Base-by-base conservation (phyloP, 2,329 filamentous ascomycete species). In the Pseudonectria foliicola region DNA sequence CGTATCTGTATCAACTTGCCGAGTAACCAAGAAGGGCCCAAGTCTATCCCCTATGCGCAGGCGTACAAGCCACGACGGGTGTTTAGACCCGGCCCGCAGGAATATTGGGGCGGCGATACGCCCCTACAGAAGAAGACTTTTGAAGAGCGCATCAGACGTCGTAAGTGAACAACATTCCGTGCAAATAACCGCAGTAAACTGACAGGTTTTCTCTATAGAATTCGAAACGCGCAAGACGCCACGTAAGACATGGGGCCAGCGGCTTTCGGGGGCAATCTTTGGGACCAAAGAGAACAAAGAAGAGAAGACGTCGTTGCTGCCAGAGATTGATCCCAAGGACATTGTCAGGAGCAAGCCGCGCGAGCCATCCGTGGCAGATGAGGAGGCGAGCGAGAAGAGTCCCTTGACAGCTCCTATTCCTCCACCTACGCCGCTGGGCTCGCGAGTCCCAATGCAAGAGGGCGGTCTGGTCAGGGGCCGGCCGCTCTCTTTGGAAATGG, bases 31-130 rank as follows among this genome's bases (percentile, higher is more conserved):
- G 18, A 8, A 5, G 8, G 18, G 5, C 18, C 5, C 5, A 21
- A 6, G 18, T 21, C 18, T 8, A 34, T 49, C 6, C 39, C 39
- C 2, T 53, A 39, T 24, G 36, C 27, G 6, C 38, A 51, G 13
- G 26, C 35, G n/a, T 39, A 42, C 15, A 23, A 36, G 6, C 40
- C 42, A 13, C 44, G 47, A 27, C 41, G 46, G 7, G 34, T 31
- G 15, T 57, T 57, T 24, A 33, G 41, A 3, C 47, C 50, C 4
- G 50, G 55, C 1, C 33, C 35, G 16, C 34, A 40, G 10, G 44
- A 50, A 32, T 59, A 50, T 33, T 52, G 54, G 49, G 42, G 43
- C 15, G 57, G 56, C 6, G 52, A 57, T 27, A 60, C 56, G 8
- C 48, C 46, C 25, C 31, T 46, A 21, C 55, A 60, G 40, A 48